These are phyloP conservation scores for Asterophora parasitica DNA, from an alignment of 768 basidiomycete genomes.

Conservation along the genomic window DNA sequence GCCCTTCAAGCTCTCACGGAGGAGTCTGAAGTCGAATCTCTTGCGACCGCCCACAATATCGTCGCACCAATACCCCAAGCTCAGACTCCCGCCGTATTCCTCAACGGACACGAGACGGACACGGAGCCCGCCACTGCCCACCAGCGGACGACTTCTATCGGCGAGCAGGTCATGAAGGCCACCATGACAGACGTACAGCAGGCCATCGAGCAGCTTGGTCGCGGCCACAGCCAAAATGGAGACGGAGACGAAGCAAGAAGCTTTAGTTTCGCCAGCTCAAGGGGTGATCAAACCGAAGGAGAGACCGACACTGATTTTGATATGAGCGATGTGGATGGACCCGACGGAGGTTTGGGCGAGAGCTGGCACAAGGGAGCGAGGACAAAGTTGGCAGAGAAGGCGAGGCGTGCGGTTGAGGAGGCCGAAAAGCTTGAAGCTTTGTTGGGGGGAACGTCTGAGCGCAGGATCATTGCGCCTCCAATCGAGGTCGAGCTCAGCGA, in stretches of 20 bases:
- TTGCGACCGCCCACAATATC: slow-evolving; percentile 22
- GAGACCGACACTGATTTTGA: slow-evolving; percentile 56
- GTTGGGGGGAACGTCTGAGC: slow-evolving; percentile 26
- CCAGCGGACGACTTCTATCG: slow-evolving; percentile 19
- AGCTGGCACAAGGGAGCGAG: slow-evolving; percentile 65
- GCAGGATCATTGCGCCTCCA: slow-evolving; percentile 42
- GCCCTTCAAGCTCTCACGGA: slow-evolving; percentile 43
- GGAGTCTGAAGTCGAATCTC: slow-evolving; percentile 38
- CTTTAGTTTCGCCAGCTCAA: slow-evolving; percentile 73
- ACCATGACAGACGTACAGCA: slow-evolving; percentile 89
- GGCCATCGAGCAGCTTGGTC: slow-evolving; percentile 83
- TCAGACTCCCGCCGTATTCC: slow-evolving; percentile 28
- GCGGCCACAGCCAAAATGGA: slow-evolving; percentile 27
- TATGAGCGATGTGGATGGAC: slow-evolving; percentile 42
- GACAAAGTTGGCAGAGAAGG: slow-evolving; percentile 65
- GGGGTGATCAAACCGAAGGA: slow-evolving; percentile 50
- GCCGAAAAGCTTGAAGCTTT: slow-evolving; percentile 43
- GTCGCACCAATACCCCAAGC: slow-evolving; percentile 33
- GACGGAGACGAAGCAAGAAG: slow-evolving; percentile 59
- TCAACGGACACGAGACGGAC: slow-evolving; percentile 21
- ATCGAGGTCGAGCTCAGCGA: slow-evolving; percentile 76
- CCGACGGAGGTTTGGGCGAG: slow-evolving; percentile 32
- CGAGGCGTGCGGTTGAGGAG: slow-evolving; percentile 57
- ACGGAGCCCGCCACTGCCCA: slow-evolving; percentile 22
- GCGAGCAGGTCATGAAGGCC: slow-evolving; percentile 70